Evolutionary conservation across 129 eudicot genomes (phyloP), one percentile per base, ranked within the genome.

Genomic region (Lonicera japonica): DNA sequence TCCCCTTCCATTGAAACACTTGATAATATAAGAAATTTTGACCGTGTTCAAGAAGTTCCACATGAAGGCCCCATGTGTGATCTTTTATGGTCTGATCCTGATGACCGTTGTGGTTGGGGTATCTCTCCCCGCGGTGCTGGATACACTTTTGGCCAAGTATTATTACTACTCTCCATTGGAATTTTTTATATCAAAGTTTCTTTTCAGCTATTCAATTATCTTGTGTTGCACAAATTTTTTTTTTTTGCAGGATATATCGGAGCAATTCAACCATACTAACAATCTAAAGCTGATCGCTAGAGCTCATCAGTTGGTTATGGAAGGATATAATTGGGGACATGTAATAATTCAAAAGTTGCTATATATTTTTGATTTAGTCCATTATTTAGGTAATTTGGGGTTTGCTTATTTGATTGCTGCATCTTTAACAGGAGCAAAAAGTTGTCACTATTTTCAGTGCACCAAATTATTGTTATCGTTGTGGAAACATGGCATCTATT

Each of bases 41-140:
- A 91, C 56, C 97, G 97, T 67, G 95, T 91, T 58, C 97, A 91
- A 84, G 97, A 91, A 75, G 97, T 91, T 52, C 95, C 97, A 65
- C 97, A 91, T 52, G 97, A 91, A 68, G 97, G 97, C 40, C 90
- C 97, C 1, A 87, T 91, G 96, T 91, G 97, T 82, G 97, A 87
- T 76, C 90, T 91, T 45, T 50, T 91, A 58, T 86, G 97, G 95
- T 90, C 97, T 53, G 97, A 91, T 73, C 95, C 97, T 6, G 95
- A 84, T 84, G 97, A 91, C 72, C 89, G 95, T 14, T 87, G 97
- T 71, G 95, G 97, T 60, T 91, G 97, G 97, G 97, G 97, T 17
- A 87, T 91, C 18, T 91, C 97, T 12, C 97, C 97, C 3, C 83
- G 95, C 63, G 95, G 97, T 56, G 94, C 95, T 66, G 97, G 97